These are phyloP conservation scores for Zopfochytrium polystomum DNA, from an alignment of 371 early-diverging fungal species.

Conservation along the genomic window DNA sequence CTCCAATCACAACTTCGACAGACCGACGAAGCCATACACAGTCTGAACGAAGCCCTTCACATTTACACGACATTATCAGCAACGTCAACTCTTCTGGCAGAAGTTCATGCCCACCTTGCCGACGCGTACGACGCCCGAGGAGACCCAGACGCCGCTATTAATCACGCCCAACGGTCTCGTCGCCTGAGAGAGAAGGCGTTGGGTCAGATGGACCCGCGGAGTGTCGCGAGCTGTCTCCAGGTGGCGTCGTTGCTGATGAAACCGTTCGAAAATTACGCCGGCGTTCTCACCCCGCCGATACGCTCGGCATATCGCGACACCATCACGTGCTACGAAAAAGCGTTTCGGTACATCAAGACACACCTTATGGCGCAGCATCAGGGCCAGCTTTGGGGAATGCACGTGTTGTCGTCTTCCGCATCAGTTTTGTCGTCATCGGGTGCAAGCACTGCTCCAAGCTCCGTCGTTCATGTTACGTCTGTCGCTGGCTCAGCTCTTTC, in stretches of 20 bases:
- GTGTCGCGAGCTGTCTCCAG: conserved; percentile 47
- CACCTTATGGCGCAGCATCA: no score
- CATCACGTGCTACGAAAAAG: conserved; percentile 44
- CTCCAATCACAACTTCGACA: conserved; percentile 18
- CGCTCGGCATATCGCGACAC: conserved; percentile 43
- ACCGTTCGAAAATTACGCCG: conserved; percentile 40
- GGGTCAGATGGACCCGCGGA: conserved; percentile 40
- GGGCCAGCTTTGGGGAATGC: no score
- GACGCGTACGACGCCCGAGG: conserved; percentile 37
- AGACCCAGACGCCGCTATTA: conserved; percentile 43
- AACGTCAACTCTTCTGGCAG: conserved; percentile 28
- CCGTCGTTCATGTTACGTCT: no score
- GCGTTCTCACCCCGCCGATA: conserved; percentile 47
- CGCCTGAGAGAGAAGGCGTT: conserved; percentile 37
- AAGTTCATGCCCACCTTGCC: conserved; percentile 44
- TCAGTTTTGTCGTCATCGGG: no score
- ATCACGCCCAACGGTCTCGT: conserved; percentile 36
- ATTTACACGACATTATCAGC: conserved; percentile 29
- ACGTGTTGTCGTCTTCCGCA: no score
- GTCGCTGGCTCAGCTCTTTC: no score
- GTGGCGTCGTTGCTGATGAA: conserved; percentile 42
- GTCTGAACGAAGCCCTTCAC: conserved; percentile 39
- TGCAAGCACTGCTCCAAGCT: no score
- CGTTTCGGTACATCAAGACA: conserved; percentile 47
- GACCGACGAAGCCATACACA: conserved; percentile 34